A percentile compares a stretch with the other conserved stretches of the same genome.
Conservation (phyloP, 176 grass and related monocot species). For the Oryza glumipatula region DNA sequence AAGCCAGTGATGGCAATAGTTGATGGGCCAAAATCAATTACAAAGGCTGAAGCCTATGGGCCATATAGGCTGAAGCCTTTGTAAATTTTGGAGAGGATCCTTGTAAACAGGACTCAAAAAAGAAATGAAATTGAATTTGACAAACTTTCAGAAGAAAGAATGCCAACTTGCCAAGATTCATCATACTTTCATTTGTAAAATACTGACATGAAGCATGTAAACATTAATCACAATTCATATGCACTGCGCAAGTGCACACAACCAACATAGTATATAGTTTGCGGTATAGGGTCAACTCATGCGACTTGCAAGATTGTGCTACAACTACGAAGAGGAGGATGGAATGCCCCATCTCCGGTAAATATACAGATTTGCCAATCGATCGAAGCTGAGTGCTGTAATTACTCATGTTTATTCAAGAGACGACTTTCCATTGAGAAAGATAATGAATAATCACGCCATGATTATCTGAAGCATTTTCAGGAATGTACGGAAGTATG, state of each 20-base stretch:
- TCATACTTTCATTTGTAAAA: background rate
- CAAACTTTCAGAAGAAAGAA: background rate
- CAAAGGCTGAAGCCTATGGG: too few species aligned
- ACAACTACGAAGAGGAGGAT: background rate
- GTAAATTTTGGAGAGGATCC: too few species aligned
- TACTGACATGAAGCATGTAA: background rate
- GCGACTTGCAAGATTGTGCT: background rate
- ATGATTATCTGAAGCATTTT: background rate
- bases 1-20: too few species aligned
- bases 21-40: too few species aligned
- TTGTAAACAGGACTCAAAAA: background rate
- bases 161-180: background rate
- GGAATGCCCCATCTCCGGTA: background rate
- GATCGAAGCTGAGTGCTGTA: background rate
- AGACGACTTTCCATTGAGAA: background rate
- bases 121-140: background rate
- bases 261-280: background rate
- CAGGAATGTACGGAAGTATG: background rate
- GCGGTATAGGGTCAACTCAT: background rate
- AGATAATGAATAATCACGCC: background rate
- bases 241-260: background rate
- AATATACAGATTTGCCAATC: background rate
- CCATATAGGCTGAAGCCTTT: too few species aligned
- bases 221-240: background rate
- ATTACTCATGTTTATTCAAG: background rate